A percentile compares a stretch with the other conserved stretches of the same genome.
These are phyloP conservation scores for Fusarium sarcochroum DNA, from an alignment of 2,329 filamentous ascomycete species.

Conservation along the genomic window DNA sequence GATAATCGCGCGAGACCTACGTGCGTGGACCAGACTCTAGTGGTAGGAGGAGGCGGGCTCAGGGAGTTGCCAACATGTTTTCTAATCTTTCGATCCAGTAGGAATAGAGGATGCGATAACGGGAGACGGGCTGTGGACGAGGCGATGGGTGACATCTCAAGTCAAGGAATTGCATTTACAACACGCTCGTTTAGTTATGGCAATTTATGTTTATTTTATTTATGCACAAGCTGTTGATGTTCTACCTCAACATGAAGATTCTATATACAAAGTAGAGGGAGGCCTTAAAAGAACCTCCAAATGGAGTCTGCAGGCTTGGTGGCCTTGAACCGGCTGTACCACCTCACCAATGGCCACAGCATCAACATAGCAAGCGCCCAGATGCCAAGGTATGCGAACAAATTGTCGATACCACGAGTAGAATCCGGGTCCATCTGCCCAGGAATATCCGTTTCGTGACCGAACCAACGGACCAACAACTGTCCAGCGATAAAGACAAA, in stretches of 20 bases:
- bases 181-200: neutral
- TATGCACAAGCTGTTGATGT: neutral
- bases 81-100: neutral
- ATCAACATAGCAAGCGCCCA: slow-evolving; percentile 55
- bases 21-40: neutral
- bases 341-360: slow-evolving; percentile 59
- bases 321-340: slow-evolving; percentile 61
- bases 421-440: slow-evolving; percentile 47
- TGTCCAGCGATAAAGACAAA: slow-evolving; percentile 50
- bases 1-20: no score
- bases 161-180: neutral
- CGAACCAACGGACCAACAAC: slow-evolving; percentile 51
- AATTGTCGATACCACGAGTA: slow-evolving; percentile 54
- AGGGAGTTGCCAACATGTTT: neutral
- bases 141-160: neutral
- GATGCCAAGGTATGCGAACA: slow-evolving; percentile 55
- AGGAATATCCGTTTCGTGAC: slow-evolving; percentile 50
- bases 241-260: neutral
- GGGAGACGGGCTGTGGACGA: neutral
- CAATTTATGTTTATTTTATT: neutral
- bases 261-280: neutral
- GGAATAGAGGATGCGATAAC: neutral
- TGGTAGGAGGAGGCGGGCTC: neutral
- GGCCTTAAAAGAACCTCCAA: slow-evolving; percentile 61
- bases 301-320: slow-evolving; percentile 58